Evolutionary conservation across 768 basidiomycete genomes (phyloP).

Genomic region (Podaxis mareebaensis): DNA sequence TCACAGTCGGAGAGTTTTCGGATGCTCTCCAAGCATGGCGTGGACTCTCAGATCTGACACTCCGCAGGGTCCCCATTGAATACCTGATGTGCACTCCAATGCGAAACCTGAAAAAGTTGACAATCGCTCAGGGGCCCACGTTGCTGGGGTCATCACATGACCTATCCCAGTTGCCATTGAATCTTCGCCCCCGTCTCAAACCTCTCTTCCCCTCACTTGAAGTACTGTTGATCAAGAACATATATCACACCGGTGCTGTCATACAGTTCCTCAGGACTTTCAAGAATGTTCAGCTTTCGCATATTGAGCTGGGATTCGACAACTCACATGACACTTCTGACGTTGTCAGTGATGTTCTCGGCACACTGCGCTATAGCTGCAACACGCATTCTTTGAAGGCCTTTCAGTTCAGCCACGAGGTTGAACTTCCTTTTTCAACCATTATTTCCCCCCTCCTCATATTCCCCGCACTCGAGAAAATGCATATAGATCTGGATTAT

Average conservation of each 20-base stretch:
- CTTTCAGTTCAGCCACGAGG: background rate
- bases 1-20: background rate
- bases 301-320: background rate
- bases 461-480: background rate
- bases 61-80: background rate
- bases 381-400: background rate
- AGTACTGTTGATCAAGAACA: background rate
- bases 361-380: background rate
- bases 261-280: background rate
- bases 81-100: background rate
- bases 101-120: background rate
- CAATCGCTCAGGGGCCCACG: too few species aligned
- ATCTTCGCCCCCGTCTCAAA: background rate
- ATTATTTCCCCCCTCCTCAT: background rate
- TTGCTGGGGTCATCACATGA: too few species aligned
- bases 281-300: background rate
- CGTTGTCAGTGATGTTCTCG: background rate
- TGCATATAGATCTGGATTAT: background rate
- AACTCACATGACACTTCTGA: background rate
- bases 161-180: too few species aligned
- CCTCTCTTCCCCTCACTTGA: background rate
- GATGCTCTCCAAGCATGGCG: background rate
- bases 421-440: background rate
- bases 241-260: background rate
- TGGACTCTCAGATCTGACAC: background rate